Conservation (phyloP, 1,284 basidiomycete species). For the Ceratobasidium sp. region DNA sequence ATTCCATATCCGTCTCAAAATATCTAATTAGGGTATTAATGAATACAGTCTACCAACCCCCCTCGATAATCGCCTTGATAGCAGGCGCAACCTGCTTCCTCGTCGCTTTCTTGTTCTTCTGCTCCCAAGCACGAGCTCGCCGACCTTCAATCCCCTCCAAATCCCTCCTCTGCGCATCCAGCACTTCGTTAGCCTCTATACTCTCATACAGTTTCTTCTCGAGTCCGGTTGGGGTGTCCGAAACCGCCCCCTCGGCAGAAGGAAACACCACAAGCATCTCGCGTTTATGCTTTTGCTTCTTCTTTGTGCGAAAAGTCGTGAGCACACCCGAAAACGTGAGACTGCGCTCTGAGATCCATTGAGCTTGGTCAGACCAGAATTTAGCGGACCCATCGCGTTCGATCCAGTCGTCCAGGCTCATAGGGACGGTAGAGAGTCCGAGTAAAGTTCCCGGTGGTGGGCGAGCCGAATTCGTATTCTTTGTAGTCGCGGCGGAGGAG, state of each 20-base stretch:
- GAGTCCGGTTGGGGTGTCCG: conserved; percentile 47
- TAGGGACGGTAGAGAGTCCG: conserved; percentile 85
- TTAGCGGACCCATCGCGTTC: conserved; percentile 56
- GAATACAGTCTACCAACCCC: conserved; percentile 7
- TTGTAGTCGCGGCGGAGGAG: conserved; percentile 94
- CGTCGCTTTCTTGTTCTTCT: conserved; percentile 78
- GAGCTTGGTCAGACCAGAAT: conserved; percentile 65
- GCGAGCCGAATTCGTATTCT: conserved; percentile 72
- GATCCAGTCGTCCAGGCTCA: conserved; percentile 70
- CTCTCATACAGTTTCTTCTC: conserved; percentile 58
- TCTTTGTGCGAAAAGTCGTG: conserved; percentile 67
- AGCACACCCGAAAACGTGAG: conserved; percentile 81
- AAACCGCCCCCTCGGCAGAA: conserved; percentile 57
- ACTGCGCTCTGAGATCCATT: conserved; percentile 74
- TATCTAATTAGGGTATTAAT: not conserved
- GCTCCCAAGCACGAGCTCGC: conserved; percentile 72
- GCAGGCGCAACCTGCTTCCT: conserved; percentile 86
- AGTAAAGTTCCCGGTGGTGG: conserved; percentile 59
- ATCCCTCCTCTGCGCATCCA: conserved; percentile 61
- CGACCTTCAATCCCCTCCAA: conserved; percentile 54
- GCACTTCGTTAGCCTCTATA: conserved; percentile 67
- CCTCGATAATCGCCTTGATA: conserved; percentile 63
- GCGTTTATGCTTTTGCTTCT: conserved; percentile 66
- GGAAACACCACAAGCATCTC: conserved; percentile 72
- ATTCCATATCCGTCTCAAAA: not conserved